Base-by-base conservation (phyloP, 495 filamentous ascomycete genomes). In the Xylaria grammica region DNA sequence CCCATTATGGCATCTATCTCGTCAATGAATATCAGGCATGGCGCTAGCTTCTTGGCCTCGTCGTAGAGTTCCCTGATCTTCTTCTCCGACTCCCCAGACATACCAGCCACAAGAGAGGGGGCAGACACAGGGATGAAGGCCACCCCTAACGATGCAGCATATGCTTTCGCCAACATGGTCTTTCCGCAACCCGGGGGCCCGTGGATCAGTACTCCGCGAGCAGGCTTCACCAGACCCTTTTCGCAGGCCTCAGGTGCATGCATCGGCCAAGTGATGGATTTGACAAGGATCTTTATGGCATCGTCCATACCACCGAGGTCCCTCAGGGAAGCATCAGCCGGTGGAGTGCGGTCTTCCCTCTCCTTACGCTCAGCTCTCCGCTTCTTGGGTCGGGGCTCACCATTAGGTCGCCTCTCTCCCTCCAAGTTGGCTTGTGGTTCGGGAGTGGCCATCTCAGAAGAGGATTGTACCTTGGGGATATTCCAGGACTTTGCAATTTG, bases 1-100 rank as follows among this genome's bases (percentile, higher is more conserved):
- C 93, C 93, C 42, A 95, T 95, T 65, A 97, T 97, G 17, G 92
- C 91, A 74, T 99, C 95, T 65, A 97, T 96, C 74, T 99, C 95
- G 69, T 97, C 95, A 62, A 99, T 90, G 74, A 99, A 97, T 8
- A 99, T 85, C 4, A 99, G 79, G 72, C 94, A 97, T 1, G 95
- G 95, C 2, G 95, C 95, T 59, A 94, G 84, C 58, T 86, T 85
- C 73, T 90, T 91, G 0, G 95, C 95, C 72, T 96, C 91, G 22
- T 97, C 88, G 67, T 97, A 97, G 60, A 93, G 83, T 60, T 97
- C 94, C 32, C 94, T 84, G 52, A 99, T 86, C 60, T 93, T 93
- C 80, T 96, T 96, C 77, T 99, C 95, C 0, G 92, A 97, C 70
- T 97, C 94, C 67, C 94, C 94, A 17, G 93, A 97, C 90, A 97